Evolutionary conservation across 805 yeast species (phyloP), one percentile per base, ranked within the genome.

Genomic region (Candida anglica): DNA sequence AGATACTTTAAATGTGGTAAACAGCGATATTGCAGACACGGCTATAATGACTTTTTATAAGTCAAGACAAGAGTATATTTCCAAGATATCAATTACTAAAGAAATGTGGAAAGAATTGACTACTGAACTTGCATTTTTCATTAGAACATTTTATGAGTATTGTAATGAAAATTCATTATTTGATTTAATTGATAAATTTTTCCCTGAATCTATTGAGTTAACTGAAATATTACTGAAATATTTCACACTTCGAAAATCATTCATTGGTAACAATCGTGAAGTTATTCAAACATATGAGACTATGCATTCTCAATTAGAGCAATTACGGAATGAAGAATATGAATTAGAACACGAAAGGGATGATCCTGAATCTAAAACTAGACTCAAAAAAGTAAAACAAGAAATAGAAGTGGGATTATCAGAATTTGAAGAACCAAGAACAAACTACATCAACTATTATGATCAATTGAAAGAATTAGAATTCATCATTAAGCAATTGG

Each of bases 151-250:
- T 47, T 82, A 75, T 49, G 71, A 73, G 25, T 77, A 75, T 51
- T 87, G 95, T 54, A 60, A 60, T 30, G 74, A 72, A 14, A 66
- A 76, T 39, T 63, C 71, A 15, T 53, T 75, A 32, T 53, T 56
- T 25, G 81, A 77, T 15, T 56, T 73, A 7, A 63, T 86, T 18
- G 95, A 87, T 30, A 65, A 66, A 11, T 76, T 73, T 43, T 81
- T 81, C 54, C 96, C 96, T 0, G 97, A 86, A 41, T 75, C 93
- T 3, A 71, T 87, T 1, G 78, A 70, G 33, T 67, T 88, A 37
- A 83, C 95, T 0, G 71, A 69, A 15, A 59, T 73, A 8, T 55
- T 88, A 16, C 69, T 71, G 27, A 66, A 62, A 19, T 84, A 84
- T 48, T 60, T 87, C 27, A 64, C 67, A 25, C 61, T 69, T 34